Evolutionary conservation across 169 alveolate species (phyloP).

Genomic region (Neospora caninum): DNA sequence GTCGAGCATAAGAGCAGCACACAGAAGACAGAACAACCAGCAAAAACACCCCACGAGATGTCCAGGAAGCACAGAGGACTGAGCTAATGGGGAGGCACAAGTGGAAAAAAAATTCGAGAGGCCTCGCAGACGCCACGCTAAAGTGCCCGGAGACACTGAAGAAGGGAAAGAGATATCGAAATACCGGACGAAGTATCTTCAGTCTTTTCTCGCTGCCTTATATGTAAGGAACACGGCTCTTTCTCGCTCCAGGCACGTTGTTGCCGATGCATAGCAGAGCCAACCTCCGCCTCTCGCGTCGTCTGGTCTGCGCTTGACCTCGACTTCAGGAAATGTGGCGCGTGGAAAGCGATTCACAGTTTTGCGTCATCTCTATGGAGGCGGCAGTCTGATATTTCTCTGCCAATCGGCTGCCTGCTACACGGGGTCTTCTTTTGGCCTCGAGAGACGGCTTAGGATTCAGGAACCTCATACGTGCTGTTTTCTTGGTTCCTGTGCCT

Average conservation of each 20-base stretch:
- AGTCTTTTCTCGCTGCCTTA: background rate
- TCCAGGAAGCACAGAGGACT: background rate
- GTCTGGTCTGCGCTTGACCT: no score
- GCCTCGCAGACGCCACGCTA: background rate
- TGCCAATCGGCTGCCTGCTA: background rate
- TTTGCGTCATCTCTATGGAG: background rate
- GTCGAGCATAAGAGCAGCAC: background rate
- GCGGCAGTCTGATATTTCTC: background rate
- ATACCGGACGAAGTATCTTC: background rate
- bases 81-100: background rate
- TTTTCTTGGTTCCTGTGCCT: background rate
- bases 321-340: background rate
- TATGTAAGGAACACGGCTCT: background rate
- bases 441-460: no score
- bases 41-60: background rate
- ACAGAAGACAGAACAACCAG: background rate
- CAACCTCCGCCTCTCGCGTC: no score
- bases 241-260: background rate
- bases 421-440: background rate
- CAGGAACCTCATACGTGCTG: no score
- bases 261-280: background rate
- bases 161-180: background rate
- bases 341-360: background rate
- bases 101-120: background rate
- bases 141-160: background rate